Conservation (phyloP, 345 rosid species). For the Pistacia vera region DNA sequence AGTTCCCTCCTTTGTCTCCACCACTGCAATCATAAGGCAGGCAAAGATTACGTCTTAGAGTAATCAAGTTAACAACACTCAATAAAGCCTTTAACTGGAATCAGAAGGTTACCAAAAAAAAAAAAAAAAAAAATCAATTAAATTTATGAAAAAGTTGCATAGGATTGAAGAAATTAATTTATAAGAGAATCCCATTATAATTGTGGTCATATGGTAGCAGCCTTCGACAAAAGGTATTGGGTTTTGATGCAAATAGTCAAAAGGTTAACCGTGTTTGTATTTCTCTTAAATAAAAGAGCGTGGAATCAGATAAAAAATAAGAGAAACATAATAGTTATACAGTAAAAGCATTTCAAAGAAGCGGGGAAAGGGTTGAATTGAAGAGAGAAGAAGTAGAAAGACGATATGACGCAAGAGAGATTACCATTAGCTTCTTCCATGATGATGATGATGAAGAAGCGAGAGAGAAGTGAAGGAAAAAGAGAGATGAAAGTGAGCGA, state of each 20-base stretch:
- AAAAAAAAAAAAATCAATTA: background rate
- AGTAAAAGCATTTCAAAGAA: background rate
- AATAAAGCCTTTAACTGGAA: background rate
- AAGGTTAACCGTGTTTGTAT: background rate
- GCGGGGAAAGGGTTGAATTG: background rate
- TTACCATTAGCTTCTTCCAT: conserved; percentile 44
- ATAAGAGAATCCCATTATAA: background rate
- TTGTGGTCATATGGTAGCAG: background rate
- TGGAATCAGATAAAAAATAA: background rate
- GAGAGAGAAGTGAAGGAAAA: too few relatives aligned
- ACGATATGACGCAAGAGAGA: background rate
- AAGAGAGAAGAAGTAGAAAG: background rate
- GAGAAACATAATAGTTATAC: background rate
- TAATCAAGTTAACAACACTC: background rate
- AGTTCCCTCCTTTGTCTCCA: conserved; percentile 82
- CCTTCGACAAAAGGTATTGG: too few relatives aligned
- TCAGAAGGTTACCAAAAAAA: background rate
- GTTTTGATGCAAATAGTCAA: background rate
- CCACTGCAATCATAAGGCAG: conserved; percentile 36
- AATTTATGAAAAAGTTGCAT: too few relatives aligned
- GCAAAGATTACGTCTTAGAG: background rate
- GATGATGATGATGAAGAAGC: background rate
- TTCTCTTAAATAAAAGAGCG: background rate
- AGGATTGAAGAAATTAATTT: too few relatives aligned
- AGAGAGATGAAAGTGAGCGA: too few relatives aligned